phyloP scores from a whole-genome alignment of 192 early-diverging fungal species.

The Tieghemiomyces parasiticus region DNA sequence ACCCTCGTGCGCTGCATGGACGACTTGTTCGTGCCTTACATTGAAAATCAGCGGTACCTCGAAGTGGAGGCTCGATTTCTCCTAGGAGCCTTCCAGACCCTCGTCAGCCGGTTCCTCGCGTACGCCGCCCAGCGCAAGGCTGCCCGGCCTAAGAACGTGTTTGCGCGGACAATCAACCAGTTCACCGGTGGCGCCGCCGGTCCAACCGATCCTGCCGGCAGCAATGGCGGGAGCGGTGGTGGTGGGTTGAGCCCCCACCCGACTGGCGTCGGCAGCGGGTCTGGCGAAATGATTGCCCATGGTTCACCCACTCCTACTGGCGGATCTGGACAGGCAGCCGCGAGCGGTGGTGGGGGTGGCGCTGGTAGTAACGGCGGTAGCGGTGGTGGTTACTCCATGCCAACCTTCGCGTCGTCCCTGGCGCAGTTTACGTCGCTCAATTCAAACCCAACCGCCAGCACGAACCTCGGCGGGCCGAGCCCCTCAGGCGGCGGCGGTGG shows the following conservation, averaged over 20 bases:
- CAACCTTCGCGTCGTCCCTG: conserved; percentile 11
- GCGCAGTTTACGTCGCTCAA: not conserved
- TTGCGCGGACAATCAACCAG: conserved; percentile 29
- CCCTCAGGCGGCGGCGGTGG: not conserved
- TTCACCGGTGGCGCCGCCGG: conserved; percentile 13
- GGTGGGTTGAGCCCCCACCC: not conserved
- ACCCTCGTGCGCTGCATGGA: conserved; percentile 80
- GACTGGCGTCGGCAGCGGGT: too few species aligned
- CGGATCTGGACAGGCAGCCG: not conserved
- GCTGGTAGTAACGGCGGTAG: too few species aligned
- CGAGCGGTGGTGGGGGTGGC: too few species aligned
- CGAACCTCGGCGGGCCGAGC: too few species aligned
- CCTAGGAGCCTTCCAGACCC: conserved; percentile 40
- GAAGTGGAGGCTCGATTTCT: conserved; percentile 59
- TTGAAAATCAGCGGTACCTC: conserved; percentile 76
- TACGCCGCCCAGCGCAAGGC: conserved; percentile 22
- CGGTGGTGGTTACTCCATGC: conserved; percentile 13
- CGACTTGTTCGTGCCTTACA: conserved; percentile 91
- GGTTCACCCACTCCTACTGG: not conserved
- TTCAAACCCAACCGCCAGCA: not conserved
- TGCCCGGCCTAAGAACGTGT: conserved; percentile 21
- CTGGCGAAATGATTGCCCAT: too few species aligned
- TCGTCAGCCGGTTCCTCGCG: conserved; percentile 30
- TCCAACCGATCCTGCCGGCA: not conserved
- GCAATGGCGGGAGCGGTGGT: conserved; percentile 1